These are phyloP conservation scores for Penicillium parvum DNA, from an alignment of 495 filamentous ascomycete species.

Conservation along the genomic window DNA sequence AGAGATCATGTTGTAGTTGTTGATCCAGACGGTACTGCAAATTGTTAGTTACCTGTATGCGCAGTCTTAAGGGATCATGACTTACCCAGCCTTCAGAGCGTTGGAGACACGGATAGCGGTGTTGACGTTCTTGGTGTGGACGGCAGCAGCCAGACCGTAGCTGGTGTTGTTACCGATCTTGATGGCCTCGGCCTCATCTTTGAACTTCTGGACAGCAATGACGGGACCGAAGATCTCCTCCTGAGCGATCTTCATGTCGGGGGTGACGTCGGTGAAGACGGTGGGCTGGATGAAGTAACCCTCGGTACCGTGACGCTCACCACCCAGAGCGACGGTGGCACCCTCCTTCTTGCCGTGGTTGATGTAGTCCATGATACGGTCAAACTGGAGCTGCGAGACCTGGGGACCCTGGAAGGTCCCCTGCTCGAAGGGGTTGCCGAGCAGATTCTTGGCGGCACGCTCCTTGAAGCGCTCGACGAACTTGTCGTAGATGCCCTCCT, in stretches of 20 bases:
- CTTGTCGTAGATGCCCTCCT: conserved; percentile 94
- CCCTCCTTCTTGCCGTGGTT: conserved; percentile 81
- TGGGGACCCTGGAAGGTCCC: conserved; percentile 97
- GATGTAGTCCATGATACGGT: conserved; percentile 98
- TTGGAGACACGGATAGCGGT: conserved; percentile 88
- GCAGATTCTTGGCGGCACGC: conserved; percentile 73
- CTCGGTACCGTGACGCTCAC: conserved; percentile 80
- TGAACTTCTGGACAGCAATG: conserved; percentile 90
- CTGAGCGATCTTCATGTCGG: conserved; percentile 96
- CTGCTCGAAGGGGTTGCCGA: conserved; percentile 85
- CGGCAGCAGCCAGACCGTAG: conserved; percentile 81
- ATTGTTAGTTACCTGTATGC: too few relatives aligned
- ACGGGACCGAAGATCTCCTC: conserved; percentile 99
- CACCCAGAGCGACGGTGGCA: conserved; percentile 80
- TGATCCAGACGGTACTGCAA: conserved; percentile 82
- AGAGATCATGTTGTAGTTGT: conserved; percentile 83
- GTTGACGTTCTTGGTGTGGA: conserved; percentile 92
- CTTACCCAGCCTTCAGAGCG: conserved; percentile 66
- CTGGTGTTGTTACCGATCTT: conserved; percentile 72
- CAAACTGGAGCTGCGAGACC: conserved; percentile 90
- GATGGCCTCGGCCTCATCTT: conserved; percentile 80
- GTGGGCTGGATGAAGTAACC: conserved; percentile 99
- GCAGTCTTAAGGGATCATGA: too few relatives aligned
- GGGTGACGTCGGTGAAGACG: conserved; percentile 85
- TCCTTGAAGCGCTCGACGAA: conserved; percentile 86